Conservation (phyloP, 345 rosid genomes). For the Eucalyptus cloeziana region DNA sequence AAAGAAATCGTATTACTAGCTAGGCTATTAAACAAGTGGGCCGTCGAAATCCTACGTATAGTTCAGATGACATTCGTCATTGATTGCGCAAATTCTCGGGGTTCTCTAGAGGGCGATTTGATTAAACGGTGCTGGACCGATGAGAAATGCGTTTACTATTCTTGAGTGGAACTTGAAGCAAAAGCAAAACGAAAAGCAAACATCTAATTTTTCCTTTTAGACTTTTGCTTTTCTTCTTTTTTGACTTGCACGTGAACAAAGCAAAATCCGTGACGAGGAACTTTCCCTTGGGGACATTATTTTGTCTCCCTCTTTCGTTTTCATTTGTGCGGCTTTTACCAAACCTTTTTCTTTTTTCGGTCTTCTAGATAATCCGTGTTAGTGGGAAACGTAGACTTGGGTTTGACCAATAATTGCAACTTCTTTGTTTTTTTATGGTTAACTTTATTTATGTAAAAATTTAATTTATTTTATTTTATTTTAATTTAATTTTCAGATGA, state of each 20-base stretch:
- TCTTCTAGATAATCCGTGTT: not conserved
- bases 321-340: not conserved
- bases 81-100: not conserved
- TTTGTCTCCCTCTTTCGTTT: not conserved
- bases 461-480: not conserved
- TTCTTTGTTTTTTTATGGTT: not conserved
- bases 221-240: not conserved
- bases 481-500: constrained; percentile 17
- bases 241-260: not conserved
- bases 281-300: not conserved
- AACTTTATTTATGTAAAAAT: not conserved
- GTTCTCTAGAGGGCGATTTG: not conserved
- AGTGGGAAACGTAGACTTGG: not conserved
- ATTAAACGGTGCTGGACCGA: not conserved
- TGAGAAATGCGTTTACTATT: not conserved
- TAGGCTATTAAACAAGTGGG: not conserved
- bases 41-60: not conserved
- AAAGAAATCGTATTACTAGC: not conserved
- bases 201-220: not conserved
- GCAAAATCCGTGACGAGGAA: not conserved
- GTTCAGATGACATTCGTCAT: not conserved
- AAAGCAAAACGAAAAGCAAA: not conserved
- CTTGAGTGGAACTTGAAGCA: not conserved
- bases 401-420: not conserved
- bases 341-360: not conserved